Percentiles rank a stretch among this genome's conserved stretches.
Evolutionary conservation across 2,329 filamentous ascomycete genomes (phyloP).

Genomic region (Alternaria arborescens): DNA sequence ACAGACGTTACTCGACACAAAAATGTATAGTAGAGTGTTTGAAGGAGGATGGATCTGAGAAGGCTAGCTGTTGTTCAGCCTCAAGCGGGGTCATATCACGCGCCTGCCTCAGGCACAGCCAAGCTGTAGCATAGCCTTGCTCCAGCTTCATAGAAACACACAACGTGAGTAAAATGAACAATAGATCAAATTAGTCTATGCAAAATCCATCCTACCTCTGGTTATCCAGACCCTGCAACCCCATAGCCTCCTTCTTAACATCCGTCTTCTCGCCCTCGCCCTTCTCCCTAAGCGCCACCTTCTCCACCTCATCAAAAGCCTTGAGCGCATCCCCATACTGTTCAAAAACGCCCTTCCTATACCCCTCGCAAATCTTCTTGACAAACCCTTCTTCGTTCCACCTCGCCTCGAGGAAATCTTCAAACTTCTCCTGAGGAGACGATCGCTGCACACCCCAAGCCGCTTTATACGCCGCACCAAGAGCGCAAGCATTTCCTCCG

Average conservation of each 20-base stretch:
- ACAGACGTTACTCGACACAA: rapidly evolving
- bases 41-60: neutral
- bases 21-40: neutral
- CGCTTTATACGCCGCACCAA: constrained; percentile 95
- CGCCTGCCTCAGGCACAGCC: neutral
- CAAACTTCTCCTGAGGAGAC: constrained; percentile 74
- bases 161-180: neutral
- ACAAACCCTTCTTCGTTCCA: constrained; percentile 89
- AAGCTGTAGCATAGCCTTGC: neutral
- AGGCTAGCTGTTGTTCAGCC: neutral
- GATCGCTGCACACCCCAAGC: constrained; percentile 85
- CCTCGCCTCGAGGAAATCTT: constrained; percentile 81
- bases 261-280: constrained; percentile 10
- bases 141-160: neutral
- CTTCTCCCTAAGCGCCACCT: constrained; percentile 18
- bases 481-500: constrained; percentile 91
- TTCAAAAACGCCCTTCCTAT: constrained; percentile 76
- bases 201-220: neutral
- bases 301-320: constrained; percentile 63
- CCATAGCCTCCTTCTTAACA: constrained; percentile 9
- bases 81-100: neutral
- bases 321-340: constrained; percentile 78
- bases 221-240: constrained; percentile 9
- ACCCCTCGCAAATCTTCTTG: constrained; percentile 83
- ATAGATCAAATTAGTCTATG: neutral